Evolutionary conservation across 805 yeast genomes (phyloP).

Genomic region (Wickerhamomyces subpelliculosus): DNA sequence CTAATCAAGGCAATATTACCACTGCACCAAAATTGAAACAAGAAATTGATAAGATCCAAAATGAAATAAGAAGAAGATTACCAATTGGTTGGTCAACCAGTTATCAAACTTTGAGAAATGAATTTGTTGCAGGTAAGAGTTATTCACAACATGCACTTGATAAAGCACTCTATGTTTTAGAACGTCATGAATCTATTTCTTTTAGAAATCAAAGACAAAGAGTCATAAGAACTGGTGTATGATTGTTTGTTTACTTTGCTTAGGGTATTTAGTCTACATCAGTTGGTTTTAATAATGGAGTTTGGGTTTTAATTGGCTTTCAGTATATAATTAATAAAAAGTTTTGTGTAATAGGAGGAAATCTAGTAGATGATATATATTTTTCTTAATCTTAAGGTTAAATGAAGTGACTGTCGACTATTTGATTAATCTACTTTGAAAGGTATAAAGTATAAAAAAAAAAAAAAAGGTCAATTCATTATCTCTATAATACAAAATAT

Average conservation of each 20-base stretch:
- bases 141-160: slow-evolving; percentile 70
- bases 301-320: too few relatives aligned
- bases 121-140: slow-evolving; percentile 63
- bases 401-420: too few relatives aligned
- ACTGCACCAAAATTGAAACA: slow-evolving; percentile 52
- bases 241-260: background rate
- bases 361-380: too few relatives aligned
- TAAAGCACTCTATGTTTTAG: slow-evolving; percentile 73
- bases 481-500: too few relatives aligned
- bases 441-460: background rate
- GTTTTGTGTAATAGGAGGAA: too few relatives aligned
- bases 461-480: too few relatives aligned
- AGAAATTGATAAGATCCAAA: slow-evolving; percentile 75
- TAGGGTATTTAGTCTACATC: background rate
- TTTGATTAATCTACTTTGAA: too few relatives aligned
- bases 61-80: slow-evolving; percentile 78
- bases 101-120: slow-evolving; percentile 73
- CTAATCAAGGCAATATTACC: slow-evolving; percentile 41
- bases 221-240: slow-evolving; percentile 45
- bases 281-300: background rate
- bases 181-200: slow-evolving; percentile 80
- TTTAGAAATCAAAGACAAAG: slow-evolving; percentile 83
- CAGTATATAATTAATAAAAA: too few relatives aligned
- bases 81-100: slow-evolving; percentile 97
- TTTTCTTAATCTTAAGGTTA: too few relatives aligned